A percentile compares a stretch with the other conserved stretches of the same genome.
Evolutionary conservation across 2,329 filamentous ascomycete genomes (phyloP).

Genomic region (Penicillium capsulatum): DNA sequence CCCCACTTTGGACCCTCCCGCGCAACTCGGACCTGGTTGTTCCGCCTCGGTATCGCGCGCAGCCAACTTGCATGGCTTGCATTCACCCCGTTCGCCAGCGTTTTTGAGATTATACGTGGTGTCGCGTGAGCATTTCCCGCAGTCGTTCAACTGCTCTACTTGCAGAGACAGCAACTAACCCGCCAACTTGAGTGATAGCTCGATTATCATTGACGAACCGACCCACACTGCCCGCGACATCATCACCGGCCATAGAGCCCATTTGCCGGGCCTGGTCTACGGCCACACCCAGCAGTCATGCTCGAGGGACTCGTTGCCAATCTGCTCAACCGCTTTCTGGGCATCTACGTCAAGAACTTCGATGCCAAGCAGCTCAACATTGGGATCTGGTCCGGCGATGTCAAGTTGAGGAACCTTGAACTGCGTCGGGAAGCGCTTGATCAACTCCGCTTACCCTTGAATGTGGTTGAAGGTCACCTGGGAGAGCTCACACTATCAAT

Average conservation of each 20-base stretch:
- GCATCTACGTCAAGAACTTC: constrained; percentile 99
- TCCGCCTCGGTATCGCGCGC: constrained; percentile 30
- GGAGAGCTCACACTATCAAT: constrained; percentile 89
- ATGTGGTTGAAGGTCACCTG: constrained; percentile 92
- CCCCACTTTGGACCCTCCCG: constrained; percentile 4
- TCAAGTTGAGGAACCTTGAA: constrained; percentile 89
- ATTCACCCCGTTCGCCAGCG: constrained; percentile 20
- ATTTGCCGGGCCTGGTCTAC: constrained; percentile 65
- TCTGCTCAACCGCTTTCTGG: constrained; percentile 96
- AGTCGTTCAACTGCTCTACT: too few species aligned
- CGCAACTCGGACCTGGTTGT: constrained; percentile 14
- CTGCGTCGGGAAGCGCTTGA: constrained; percentile 92
- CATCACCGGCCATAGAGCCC: constrained; percentile 15
- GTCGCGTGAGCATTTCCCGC: constrained; percentile 7
- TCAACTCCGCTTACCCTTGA: constrained; percentile 92
- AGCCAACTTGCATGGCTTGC: constrained; percentile 21
- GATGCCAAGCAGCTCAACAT: constrained; percentile 97
- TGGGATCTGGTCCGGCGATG: constrained; percentile 97
- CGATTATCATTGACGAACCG: constrained; percentile 6
- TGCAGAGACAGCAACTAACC: background rate
- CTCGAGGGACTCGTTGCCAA: constrained; percentile 95
- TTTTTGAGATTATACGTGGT: constrained; percentile 17
- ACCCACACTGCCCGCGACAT: constrained; percentile 10
- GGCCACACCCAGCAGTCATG: constrained; percentile 66
- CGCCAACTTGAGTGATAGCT: constrained; percentile 11